Evolutionary conservation across 2,329 filamentous ascomycete genomes (phyloP).

Genomic region (Calycina marina): DNA sequence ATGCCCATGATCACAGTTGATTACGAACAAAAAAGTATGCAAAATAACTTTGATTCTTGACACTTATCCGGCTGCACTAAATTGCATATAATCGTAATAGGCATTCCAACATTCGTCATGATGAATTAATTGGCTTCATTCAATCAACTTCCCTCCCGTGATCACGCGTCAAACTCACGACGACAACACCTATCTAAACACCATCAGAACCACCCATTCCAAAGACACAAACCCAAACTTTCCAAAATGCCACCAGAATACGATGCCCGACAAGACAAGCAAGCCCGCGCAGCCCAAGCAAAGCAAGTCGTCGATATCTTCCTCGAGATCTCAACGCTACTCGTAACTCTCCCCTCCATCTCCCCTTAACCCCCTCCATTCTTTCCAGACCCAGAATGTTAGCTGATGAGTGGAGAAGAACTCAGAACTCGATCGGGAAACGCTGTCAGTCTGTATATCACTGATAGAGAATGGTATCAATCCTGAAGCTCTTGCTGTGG

Average conservation of each 20-base stretch:
- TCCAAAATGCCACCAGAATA: constrained; percentile 27
- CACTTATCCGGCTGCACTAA: too few species aligned
- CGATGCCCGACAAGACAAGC: constrained; percentile 46
- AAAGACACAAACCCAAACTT: neutral
- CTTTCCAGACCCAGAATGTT: neutral
- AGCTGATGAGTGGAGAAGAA: constrained; percentile 44
- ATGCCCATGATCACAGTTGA: too few species aligned
- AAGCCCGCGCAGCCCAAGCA: constrained; percentile 59
- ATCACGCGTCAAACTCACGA: neutral
- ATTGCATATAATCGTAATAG: too few species aligned
- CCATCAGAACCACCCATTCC: too few species aligned
- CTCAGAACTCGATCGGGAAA: constrained; percentile 79
- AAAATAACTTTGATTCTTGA: too few species aligned
- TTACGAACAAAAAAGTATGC: too few species aligned
- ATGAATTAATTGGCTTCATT: too few species aligned
- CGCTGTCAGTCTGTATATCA: constrained; percentile 87
- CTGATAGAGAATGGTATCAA: constrained; percentile 96
- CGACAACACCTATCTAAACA: neutral
- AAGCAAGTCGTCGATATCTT: constrained; percentile 74
- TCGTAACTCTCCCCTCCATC: constrained; percentile 42
- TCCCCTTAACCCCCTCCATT: constrained; percentile 1
- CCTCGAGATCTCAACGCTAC: constrained; percentile 73
- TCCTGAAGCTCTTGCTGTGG: constrained; percentile 82
- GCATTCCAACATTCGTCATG: too few species aligned
- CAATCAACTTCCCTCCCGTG: constrained; percentile 1